Base-by-base conservation (phyloP, 2,329 filamentous ascomycete genomes). In the Rhynchosporium graminicola region DNA sequence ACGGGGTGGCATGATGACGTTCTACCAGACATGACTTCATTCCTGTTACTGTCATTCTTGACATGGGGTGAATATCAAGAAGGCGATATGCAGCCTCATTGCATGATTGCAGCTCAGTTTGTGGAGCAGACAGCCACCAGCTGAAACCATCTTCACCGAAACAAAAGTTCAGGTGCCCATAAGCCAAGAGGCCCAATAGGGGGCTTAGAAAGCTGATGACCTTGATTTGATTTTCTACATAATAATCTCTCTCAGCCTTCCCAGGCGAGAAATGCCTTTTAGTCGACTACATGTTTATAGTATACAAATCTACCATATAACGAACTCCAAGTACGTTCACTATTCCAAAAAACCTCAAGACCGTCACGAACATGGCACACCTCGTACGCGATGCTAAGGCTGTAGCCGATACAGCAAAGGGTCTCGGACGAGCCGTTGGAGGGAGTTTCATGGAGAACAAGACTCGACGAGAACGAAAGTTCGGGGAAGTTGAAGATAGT, bases 401-500 rank as follows among this genome's bases (percentile, higher is more conserved):
- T 5, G 45, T 55, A 2, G 50, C 55, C n/a, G 59, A 62, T 38
- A 59, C 57, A 45, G 64, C 51, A 10, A 48, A 59, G 33, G 57
- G 61, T 6, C 47, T 62, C 28, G 59, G 38, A 20, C 40, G n/a
- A 8, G 33, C 38, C 13, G 33, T 26, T 10, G 52, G 48, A 47
- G 64, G 64, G 46, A 64, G 64, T 62, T 62, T 59, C 40, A 80
- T 84, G 78, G 82, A 84, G 73, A 64, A 76, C 45, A 78, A 77
- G 60, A 83, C 82, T 9, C 77, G 83, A 67, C 75, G 76, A 68
- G 75, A 80, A 61, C 76, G 77, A 59, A 75, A 77, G 59, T 86
- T 86, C 67, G 75, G 78, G 61, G 77, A 82, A 65, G 72, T 80
- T 65, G 83, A 85, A 71, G 75, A 77, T 45, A 77, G 76, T 28